Conservation (phyloP, 2,329 filamentous ascomycete species). For the Ceratocystis cacaofunesta region DNA sequence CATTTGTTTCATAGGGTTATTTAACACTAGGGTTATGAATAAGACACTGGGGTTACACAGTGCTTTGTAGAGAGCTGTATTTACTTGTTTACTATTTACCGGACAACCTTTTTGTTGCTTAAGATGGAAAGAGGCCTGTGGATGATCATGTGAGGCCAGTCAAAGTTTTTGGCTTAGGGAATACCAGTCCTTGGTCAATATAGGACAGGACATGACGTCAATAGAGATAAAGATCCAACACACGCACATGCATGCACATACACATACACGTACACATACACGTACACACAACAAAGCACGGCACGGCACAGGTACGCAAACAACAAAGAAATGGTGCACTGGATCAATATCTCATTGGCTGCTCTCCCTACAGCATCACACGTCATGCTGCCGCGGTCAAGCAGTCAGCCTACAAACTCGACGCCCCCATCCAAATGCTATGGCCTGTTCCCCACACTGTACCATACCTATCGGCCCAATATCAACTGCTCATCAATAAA, state of each 20-base stretch:
- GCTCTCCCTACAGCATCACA: neutral
- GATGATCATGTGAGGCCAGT: too few relatives aligned
- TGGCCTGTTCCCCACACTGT: neutral
- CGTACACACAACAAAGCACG: neutral
- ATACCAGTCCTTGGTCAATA: too few relatives aligned
- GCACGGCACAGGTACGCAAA: too few relatives aligned
- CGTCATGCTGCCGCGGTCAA: neutral
- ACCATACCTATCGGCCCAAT: constrained; percentile 4
- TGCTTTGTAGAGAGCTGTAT: too few relatives aligned
- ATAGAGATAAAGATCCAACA: too few relatives aligned
- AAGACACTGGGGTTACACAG: too few relatives aligned
- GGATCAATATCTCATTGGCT: neutral
- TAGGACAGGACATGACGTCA: too few relatives aligned
- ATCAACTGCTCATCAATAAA: constrained; percentile 9
- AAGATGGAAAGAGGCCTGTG: too few relatives aligned
- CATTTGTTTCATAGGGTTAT: neutral
- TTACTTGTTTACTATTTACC: too few relatives aligned
- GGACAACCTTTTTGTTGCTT: too few relatives aligned
- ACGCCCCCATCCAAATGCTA: neutral
- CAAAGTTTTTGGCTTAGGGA: too few relatives aligned
- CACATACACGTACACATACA: neutral
- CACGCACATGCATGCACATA: too few relatives aligned
- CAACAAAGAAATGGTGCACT: neutral
- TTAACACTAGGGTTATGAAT: neutral
- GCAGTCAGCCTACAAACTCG: neutral